These are phyloP conservation scores for Henckelia pumila DNA, from an alignment of 257 asterid species.

Conservation along the genomic window DNA sequence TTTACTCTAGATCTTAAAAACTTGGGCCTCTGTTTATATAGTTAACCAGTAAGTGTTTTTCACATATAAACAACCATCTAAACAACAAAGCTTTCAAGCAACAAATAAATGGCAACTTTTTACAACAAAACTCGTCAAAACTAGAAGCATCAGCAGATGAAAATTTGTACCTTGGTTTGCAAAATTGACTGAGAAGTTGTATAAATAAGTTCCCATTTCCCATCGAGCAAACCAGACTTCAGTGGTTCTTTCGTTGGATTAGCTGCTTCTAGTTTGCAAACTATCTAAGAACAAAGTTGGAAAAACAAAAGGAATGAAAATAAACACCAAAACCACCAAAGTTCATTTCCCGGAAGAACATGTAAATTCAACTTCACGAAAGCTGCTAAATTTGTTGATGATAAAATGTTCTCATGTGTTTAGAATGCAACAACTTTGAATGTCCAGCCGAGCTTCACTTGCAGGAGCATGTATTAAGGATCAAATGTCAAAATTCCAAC, in stretches of 20 bases:
- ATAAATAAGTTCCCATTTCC: constrained; percentile 93
- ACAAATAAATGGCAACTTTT: background rate
- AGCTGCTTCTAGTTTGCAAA: constrained; percentile 54
- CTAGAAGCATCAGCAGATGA: constrained; percentile 8
- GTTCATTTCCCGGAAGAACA: background rate
- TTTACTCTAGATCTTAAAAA: constrained; percentile 55
- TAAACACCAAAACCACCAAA: background rate
- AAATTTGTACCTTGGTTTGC: constrained; percentile 50
- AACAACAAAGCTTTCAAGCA: background rate
- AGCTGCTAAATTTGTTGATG: too few relatives aligned
- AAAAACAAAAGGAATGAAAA: background rate
- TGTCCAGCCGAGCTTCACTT: background rate
- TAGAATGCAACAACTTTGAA: background rate
- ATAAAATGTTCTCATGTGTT: background rate
- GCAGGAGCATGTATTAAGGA: too few relatives aligned
- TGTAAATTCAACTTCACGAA: background rate
- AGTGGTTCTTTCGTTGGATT: constrained; percentile 68
- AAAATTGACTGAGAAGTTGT: constrained; percentile 82
- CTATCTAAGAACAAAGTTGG: constrained; percentile 39
- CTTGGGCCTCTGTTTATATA: constrained; percentile 68
- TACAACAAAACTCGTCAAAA: background rate
- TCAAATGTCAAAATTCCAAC: background rate
- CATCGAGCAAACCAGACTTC: constrained; percentile 57
- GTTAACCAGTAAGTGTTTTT: constrained; percentile 10
- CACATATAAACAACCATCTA: background rate